Evolutionary conservation across 192 early-diverging fungal species (phyloP), one percentile per base, ranked within the genome.

Genomic region (Phycomyces nitens): DNA sequence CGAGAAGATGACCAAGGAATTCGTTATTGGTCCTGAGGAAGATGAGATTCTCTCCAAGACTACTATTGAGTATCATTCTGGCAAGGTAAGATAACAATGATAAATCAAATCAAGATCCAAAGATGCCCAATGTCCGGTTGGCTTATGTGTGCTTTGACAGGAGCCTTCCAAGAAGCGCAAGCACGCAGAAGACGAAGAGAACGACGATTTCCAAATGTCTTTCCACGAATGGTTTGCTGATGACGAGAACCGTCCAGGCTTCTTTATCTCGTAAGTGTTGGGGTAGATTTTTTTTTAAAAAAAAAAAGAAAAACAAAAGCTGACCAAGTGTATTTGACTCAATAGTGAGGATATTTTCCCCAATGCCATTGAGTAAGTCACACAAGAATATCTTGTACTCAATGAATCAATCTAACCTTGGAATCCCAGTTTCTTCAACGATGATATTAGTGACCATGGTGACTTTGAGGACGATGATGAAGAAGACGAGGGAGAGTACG

Each of bases 271-370:
- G 57, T 59, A 41, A 18, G 51, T 18, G 11, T 26, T 6, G 4
- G 23, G 20, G 11, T 43, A 20, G 5, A 58, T 5, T 11, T 0
- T n/a, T n/a, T n/a, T n/a, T n/a, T n/a, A n/a, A n/a, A 5, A 0
- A 41, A 9, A 41, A n/a, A 41, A 1, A 6, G 20, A 58, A 8
- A 27, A 42, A 2, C 4, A 6, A 51, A 18, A 8, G 15, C n/a
- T 51, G 14, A 58, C 21, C 22, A 49, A 20, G 12, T 27, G 5
- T 39, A 15, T 66, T 20, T 11, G 16, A 23, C 15, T 21, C 5
- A 10, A 41, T 23, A 68, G 56, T 59, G 71, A 73, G 26, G 71
- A 73, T 10, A 50, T 73, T 26, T 73, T 73, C 71, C 71, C 71
- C 5, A 52, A 44, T 58, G 71, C 71, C 27, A 42, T 73, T 24